These are phyloP conservation scores for Cladosporium sp. DNA, from an alignment of 2,329 filamentous ascomycete species.

Conservation along the genomic window DNA sequence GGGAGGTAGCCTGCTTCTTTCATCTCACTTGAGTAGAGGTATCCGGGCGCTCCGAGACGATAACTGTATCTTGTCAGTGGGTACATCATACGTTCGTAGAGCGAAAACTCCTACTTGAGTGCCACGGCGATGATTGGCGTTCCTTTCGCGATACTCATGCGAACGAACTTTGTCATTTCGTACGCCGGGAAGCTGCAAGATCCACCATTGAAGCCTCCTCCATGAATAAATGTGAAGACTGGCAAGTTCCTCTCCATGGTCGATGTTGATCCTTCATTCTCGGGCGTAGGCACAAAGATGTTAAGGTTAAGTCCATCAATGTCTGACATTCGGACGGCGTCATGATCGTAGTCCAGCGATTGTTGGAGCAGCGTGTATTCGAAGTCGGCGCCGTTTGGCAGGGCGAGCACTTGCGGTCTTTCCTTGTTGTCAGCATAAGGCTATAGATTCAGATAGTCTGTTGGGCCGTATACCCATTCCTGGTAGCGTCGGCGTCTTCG, in stretches of 20 bases:
- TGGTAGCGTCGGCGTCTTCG: conserved; percentile 29
- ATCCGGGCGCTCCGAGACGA: conserved; percentile 41
- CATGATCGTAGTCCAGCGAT: conserved; percentile 35
- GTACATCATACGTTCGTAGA: background rate
- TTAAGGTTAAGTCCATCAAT: conserved; percentile 50
- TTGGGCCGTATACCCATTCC: conserved; percentile 28
- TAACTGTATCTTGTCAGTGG: conserved; percentile 34
- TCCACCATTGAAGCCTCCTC: conserved; percentile 47
- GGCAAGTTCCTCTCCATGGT: conserved; percentile 35
- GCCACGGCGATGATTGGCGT: conserved; percentile 43
- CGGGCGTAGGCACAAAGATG: conserved; percentile 40
- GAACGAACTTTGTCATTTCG: conserved; percentile 43
- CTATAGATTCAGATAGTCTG: background rate
- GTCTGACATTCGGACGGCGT: conserved; percentile 33
- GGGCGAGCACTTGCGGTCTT: conserved; percentile 38
- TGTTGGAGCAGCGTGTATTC: conserved; percentile 50
- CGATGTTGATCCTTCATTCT: background rate
- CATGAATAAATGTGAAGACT: conserved; percentile 51
- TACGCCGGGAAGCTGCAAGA: conserved; percentile 52
- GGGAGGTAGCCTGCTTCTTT: conserved; percentile 21
- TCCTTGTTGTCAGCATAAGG: background rate
- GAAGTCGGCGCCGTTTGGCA: conserved; percentile 37
- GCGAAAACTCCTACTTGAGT: conserved; percentile 22
- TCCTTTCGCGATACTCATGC: conserved; percentile 38
- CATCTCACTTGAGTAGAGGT: conserved; percentile 27